Percentiles rank a stretch among this genome's conserved stretches.
Conservation (phyloP, 345 rosid genomes). For the Salix brachista region DNA sequence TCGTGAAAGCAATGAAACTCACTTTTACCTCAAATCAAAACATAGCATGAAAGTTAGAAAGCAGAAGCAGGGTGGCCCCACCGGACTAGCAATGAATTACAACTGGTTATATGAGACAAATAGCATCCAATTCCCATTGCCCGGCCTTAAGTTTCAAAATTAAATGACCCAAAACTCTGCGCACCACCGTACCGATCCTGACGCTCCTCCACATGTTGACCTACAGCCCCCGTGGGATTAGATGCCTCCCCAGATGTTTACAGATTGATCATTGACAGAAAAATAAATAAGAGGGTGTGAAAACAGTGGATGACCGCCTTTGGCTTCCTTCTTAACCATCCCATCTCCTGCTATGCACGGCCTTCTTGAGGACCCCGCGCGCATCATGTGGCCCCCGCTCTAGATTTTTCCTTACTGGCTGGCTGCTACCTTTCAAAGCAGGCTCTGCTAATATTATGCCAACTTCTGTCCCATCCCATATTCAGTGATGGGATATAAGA, state of each 20-base stretch:
- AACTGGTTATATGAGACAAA: too few species aligned
- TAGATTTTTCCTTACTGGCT: background rate
- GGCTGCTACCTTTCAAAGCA: background rate
- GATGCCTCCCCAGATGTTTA: constrained; percentile 7
- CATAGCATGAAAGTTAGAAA: background rate
- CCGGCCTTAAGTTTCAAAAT: background rate
- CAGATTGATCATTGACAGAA: constrained; percentile 1
- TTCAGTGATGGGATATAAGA: background rate
- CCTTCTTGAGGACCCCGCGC: constrained; percentile 14
- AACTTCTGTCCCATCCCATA: background rate
- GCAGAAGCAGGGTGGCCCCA: background rate
- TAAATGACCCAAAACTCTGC: background rate
- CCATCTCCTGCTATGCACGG: background rate
- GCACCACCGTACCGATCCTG: background rate
- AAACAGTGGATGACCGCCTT: background rate
- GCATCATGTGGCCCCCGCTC: constrained; percentile 9
- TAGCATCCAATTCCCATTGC: background rate
- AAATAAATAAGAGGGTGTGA: background rate
- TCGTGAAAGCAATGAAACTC: background rate
- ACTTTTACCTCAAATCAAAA: background rate
- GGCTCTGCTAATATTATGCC: background rate
- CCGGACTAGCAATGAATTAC: background rate
- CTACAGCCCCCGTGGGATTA: background rate
- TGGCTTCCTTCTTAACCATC: background rate
- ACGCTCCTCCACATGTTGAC: constrained; percentile 4